phyloP scores from a whole-genome alignment of 1,284 basidiomycete species.

The Cryptococcus sp. region DNA sequence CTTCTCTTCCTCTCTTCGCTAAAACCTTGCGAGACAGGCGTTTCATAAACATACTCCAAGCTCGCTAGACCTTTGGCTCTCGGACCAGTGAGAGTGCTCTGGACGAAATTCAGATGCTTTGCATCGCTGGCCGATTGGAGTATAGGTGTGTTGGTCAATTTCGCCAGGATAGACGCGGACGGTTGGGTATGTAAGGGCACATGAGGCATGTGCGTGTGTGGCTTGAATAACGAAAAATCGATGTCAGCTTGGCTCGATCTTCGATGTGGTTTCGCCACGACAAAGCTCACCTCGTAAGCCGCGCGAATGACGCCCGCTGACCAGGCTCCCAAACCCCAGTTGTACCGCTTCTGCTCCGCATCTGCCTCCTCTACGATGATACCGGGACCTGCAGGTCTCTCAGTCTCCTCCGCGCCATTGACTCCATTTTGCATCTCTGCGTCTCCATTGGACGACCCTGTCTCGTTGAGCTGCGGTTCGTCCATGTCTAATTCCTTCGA shows the following conservation, averaged over 20 bases:
- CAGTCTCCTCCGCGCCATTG: conserved; percentile 4
- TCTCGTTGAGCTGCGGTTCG: conserved; percentile 5
- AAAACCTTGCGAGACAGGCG: background rate
- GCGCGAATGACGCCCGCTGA: conserved; percentile 35
- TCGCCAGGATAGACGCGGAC: conserved; percentile 17
- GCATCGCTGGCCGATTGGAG: conserved; percentile 21
- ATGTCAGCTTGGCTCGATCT: background rate
- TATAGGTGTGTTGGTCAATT: conserved; percentile 38
- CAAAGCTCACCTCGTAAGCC: conserved; percentile 46
- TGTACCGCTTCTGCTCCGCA: conserved; percentile 9
- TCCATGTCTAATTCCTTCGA: conserved; percentile 21
- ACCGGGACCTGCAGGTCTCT: conserved; percentile 15
- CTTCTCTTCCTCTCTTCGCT: conserved; percentile 14
- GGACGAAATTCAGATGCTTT: conserved; percentile 19
- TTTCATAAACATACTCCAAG: conserved; percentile 48
- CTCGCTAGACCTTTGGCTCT: conserved; percentile 40
- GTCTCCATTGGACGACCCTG: conserved; percentile 3
- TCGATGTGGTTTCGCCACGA: conserved; percentile 4
- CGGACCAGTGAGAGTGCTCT: conserved; percentile 23
- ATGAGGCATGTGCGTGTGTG: conserved; percentile 51
- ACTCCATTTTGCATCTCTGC: conserved; percentile 9
- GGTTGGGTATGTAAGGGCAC: conserved; percentile 50
- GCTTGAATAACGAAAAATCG: conserved; percentile 21
- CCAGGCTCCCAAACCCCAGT: conserved; percentile 31
- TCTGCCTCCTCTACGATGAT: conserved; percentile 33